Conservation (phyloP, 805 yeast genomes). For the Saccharomyces mikatae region DNA sequence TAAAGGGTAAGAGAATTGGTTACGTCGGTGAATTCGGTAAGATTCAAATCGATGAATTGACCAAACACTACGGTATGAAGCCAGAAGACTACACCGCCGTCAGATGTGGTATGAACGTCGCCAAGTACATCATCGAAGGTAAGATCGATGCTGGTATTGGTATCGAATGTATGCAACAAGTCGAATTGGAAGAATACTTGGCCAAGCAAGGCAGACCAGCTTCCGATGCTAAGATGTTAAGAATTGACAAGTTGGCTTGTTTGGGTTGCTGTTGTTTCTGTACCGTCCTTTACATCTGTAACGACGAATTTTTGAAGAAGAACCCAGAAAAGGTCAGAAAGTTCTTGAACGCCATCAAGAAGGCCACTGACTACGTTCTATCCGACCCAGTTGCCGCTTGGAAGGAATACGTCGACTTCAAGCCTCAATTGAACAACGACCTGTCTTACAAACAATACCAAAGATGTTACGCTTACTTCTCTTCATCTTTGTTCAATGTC, state of each 20-base stretch:
- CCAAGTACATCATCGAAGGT: conserved; percentile 47
- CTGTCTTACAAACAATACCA: conserved; percentile 41
- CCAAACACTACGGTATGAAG: conserved; percentile 48
- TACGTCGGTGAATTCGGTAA: conserved; percentile 56
- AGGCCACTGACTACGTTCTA: conserved; percentile 43
- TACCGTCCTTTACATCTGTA: conserved; percentile 45
- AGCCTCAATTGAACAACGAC: conserved; percentile 38
- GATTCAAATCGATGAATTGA: conserved; percentile 49
- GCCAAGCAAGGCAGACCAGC: conserved; percentile 36
- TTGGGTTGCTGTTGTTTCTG: conserved; percentile 55
- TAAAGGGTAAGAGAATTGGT: conserved; percentile 47
- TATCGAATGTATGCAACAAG: conserved; percentile 53
- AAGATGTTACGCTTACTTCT: conserved; percentile 49
- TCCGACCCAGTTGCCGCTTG: conserved; percentile 39
- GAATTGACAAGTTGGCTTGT: conserved; percentile 49
- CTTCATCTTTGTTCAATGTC: conserved; percentile 41
- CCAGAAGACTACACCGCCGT: conserved; percentile 50
- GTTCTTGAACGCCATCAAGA: conserved; percentile 42
- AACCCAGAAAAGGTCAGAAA: conserved; percentile 40
- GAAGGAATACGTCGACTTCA: conserved; percentile 39
- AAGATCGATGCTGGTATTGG: conserved; percentile 52
- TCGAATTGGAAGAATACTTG: conserved; percentile 45
- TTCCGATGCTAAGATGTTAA: conserved; percentile 45
- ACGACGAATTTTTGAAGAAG: conserved; percentile 40
- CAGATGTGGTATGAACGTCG: conserved; percentile 54